A percentile compares a stretch with the other conserved stretches of the same genome.
These are phyloP conservation scores for Waitea zeae DNA, from an alignment of 1,284 basidiomycete species.

Conservation along the genomic window DNA sequence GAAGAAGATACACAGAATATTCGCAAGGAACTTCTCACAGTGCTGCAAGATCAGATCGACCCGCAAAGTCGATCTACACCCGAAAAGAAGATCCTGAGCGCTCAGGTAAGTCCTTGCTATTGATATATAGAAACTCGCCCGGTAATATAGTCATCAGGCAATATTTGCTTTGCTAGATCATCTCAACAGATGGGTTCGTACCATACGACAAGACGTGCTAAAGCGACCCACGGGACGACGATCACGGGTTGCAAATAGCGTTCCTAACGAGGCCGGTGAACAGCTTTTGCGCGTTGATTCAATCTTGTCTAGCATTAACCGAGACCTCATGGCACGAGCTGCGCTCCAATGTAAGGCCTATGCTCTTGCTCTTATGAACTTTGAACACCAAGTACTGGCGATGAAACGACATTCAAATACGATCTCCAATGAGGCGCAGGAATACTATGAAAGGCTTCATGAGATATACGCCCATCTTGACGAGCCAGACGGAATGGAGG, in stretches of 20 bases:
- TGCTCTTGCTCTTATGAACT: constrained; percentile 88
- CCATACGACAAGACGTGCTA: constrained; percentile 39
- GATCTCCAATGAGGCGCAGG: constrained; percentile 42
- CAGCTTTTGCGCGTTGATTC: constrained; percentile 61
- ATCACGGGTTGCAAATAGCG: constrained; percentile 18
- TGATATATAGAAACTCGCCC: neutral
- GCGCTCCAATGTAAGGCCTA: constrained; percentile 91
- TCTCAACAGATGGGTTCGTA: constrained; percentile 79
- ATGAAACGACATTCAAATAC: constrained; percentile 28
- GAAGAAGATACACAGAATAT: constrained; percentile 50
- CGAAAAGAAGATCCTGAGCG: constrained; percentile 74
- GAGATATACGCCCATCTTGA: constrained; percentile 94
- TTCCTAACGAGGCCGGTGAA: constrained; percentile 24
- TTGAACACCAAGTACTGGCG: constrained; percentile 65
- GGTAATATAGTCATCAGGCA: constrained; percentile 28
- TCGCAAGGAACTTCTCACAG: constrained; percentile 60
- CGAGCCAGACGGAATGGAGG: constrained; percentile 99
- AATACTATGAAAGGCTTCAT: constrained; percentile 84
- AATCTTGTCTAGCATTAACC: constrained; percentile 70
- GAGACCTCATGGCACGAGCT: constrained; percentile 82
- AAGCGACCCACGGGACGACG: constrained; percentile 30
- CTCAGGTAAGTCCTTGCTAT: constrained; percentile 51
- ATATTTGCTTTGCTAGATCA: constrained; percentile 94
- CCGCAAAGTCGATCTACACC: constrained; percentile 33
- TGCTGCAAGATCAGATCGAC: constrained; percentile 80